Evolutionary conservation across 257 asterid genomes (phyloP), one percentile per base, ranked within the genome.

Genomic region (Catharanthus roseus): DNA sequence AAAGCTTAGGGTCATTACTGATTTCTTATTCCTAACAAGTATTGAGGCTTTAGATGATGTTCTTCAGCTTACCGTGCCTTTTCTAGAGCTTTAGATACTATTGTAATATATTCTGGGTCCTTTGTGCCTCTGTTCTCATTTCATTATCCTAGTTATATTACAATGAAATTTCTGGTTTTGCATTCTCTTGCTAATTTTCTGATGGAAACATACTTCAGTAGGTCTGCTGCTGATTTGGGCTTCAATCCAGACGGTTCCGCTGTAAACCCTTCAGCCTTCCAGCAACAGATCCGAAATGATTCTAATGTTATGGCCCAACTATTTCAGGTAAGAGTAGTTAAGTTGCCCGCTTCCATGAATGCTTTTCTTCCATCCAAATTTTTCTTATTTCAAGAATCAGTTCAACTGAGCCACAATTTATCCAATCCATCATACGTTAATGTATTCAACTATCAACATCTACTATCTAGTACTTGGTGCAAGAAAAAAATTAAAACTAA

Each of bases 181-280:
- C 12, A 38, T 29, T 63, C 74, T 68, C 34, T 21, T 38, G 34
- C 61, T 77, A 73, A 67, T 29, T 2, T 4, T 28, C 39, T 29
- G 47, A 50, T 15, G 44, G 2, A 61, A 1, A 74, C n/a, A 45
- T 72, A 51, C 70, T 74, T 38, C 77, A 87, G 96, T 77, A 83
- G 78, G 24, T 79, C 91, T 61, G 71, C 75, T 29, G 83, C 61
- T 56, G 78, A 76, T 39, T 70, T 78, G 77, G 89, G 95, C 53
- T 81, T 89, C 85, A 91, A 89, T 79, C 88, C 90, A 6, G 99
- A 93, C 79, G 99, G 99, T 67, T 89, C 99, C 23, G 99, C 99
- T 63, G 90, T 81, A 67, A 86, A 93, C 68, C 96, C 99, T 50
- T 79, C 96, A 42, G 95, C 97, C 56, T 89, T 91, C 85, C 99